Evolutionary conservation across 2,329 filamentous ascomycete species (phyloP).

Genomic region (Ceratocystis ficicola): DNA sequence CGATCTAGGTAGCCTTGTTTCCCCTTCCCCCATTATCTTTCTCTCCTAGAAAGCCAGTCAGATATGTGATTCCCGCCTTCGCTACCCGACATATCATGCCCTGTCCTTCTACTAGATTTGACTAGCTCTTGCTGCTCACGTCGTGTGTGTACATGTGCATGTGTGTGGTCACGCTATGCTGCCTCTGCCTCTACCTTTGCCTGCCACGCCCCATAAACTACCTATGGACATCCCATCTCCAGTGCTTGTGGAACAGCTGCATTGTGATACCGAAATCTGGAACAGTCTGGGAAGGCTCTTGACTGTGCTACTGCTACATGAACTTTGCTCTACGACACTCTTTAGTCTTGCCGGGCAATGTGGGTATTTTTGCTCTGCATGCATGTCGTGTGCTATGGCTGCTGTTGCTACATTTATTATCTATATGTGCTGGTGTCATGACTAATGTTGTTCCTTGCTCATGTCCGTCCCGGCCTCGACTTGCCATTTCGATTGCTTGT

Average conservation of each 20-base stretch:
- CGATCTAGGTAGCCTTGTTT: conserved; percentile 19
- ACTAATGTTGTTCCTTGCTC: conserved; percentile 9
- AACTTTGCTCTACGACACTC: background rate
- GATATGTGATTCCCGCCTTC: background rate
- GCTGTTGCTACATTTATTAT: conserved; percentile 9
- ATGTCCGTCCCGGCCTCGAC: background rate
- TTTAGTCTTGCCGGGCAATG: background rate
- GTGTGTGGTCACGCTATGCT: background rate
- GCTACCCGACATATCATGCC: background rate
- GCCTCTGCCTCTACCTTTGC: background rate
- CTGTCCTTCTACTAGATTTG: conserved; percentile 4
- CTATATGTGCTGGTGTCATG: conserved; percentile 6
- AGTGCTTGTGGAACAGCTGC: conserved; percentile 3
- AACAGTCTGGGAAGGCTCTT: background rate
- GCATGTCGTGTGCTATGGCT: conserved; percentile 9
- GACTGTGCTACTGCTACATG: background rate
- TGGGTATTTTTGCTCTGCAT: background rate
- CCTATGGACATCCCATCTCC: background rate
- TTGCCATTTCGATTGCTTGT: conserved; percentile 1
- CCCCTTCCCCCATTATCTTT: background rate
- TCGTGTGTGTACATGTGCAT: background rate
- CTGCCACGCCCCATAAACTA: background rate
- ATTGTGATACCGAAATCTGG: conserved; percentile 1
- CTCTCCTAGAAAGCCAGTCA: background rate
- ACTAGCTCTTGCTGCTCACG: conserved; percentile 4